These are phyloP conservation scores for Osmozyma mogii DNA, from an alignment of 805 yeast species.

Conservation along the genomic window DNA sequence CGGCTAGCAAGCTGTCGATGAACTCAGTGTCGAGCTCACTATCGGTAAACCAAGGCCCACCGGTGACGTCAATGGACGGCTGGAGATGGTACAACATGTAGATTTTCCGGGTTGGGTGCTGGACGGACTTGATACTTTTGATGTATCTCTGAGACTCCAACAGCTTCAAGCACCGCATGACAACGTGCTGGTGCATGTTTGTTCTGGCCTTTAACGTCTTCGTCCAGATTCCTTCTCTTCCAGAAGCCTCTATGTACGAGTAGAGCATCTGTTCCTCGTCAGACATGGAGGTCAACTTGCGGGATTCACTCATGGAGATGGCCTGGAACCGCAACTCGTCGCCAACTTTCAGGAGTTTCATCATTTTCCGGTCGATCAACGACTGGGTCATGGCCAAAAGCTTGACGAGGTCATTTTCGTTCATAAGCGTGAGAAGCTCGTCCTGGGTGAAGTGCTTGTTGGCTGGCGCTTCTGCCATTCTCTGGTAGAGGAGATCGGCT, in stretches of 20 bases:
- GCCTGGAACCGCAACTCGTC: constrained; percentile 70
- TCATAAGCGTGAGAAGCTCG: constrained; percentile 50
- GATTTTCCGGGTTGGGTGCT: constrained; percentile 87
- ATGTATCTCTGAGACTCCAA: constrained; percentile 76
- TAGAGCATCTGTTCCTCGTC: constrained; percentile 89
- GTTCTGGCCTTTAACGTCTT: constrained; percentile 84
- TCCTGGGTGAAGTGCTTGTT: constrained; percentile 55
- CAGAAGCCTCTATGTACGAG: constrained; percentile 84
- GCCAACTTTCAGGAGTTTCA: constrained; percentile 62
- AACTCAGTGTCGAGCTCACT: constrained; percentile 91
- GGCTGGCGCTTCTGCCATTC: constrained; percentile 49
- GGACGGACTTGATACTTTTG: constrained; percentile 85
- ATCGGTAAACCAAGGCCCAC: constrained; percentile 99
- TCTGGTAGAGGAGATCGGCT: constrained; percentile 53
- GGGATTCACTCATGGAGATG: constrained; percentile 65
- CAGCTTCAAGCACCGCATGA: constrained; percentile 69
- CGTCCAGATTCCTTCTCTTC: constrained; percentile 95
- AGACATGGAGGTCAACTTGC: constrained; percentile 65
- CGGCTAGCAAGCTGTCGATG: constrained; percentile 73
- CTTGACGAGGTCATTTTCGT: constrained; percentile 35
- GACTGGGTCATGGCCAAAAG: constrained; percentile 44
- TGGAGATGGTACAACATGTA: constrained; percentile 92
- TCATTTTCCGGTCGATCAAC: constrained; percentile 47
- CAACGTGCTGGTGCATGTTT: constrained; percentile 87
- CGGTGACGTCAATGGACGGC: constrained; percentile 93